Base-by-base conservation (phyloP, 192 early-diverging fungal genomes). In the Coemansia sp. region DNA sequence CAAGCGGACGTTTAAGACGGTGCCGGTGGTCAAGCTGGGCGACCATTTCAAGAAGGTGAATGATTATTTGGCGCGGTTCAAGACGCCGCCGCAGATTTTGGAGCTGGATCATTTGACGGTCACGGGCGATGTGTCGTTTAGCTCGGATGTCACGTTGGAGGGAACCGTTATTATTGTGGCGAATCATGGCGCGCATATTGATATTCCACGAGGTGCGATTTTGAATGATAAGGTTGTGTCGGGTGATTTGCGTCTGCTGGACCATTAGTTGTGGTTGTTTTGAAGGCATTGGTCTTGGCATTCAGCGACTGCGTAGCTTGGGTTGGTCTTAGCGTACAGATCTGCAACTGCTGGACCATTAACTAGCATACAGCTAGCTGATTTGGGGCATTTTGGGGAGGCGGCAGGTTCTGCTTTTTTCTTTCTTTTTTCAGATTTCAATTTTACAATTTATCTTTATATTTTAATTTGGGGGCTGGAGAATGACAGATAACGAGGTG, bases 131-230 rank as follows among this genome's bases (percentile, higher is more conserved):
- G 97, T 99, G 17, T 90, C 89, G n/a, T 99, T 99, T 75, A 96
- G 97, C 38, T 83, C 90, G 27, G 89, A 93, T 64, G 95, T 98
- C 35, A 85, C 91, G 8, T 83, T 99, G 14, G 85, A 87, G 67
- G 92, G 97, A 52, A 98, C 97, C 5, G 97, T 99, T 38, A 99
- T 99, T 55, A 97, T 99, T 76, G 97, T 99, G 17, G 94, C 97
- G 32, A 99, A 97, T 85, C 88, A 93, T 59, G 97, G 97, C n/a
- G 84, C 82, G n/a, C 88, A 94, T 58, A 99, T 98, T 66, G 95
- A 98, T 76, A 96, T 99, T 64, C 94, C 97, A 17, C 90, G 92
- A 5, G 92, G 94, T 43, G 84, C 94, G 22, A 90, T 97, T 60
- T 83, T 99, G 48, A 93, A 99, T 69, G 96, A 99, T 85, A 99